Evolutionary conservation across 1,284 basidiomycete genomes (phyloP).

Genomic region (Microstroma glucosiphilum): DNA sequence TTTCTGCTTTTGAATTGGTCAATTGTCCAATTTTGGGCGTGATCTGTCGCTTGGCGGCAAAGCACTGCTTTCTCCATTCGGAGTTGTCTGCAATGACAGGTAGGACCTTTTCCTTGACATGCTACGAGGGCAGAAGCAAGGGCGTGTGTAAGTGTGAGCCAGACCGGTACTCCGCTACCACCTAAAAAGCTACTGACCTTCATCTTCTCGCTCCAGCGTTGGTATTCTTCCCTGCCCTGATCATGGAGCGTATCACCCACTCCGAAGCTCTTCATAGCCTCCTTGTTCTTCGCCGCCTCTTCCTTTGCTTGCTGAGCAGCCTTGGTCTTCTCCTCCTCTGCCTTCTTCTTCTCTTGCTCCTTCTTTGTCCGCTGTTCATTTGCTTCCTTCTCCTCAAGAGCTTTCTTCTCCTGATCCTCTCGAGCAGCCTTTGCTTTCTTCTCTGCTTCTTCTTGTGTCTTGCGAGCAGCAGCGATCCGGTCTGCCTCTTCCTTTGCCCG

Average conservation of each 20-base stretch:
- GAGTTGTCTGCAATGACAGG: conserved; percentile 65
- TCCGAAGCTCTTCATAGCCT: conserved; percentile 21
- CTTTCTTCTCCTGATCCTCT: conserved; percentile 33
- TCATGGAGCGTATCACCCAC: conserved; percentile 27
- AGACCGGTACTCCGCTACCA: too few relatives aligned
- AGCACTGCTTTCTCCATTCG: conserved; percentile 54
- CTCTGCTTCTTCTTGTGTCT: conserved; percentile 38
- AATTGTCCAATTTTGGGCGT: conserved; percentile 87
- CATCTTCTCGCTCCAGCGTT: conserved; percentile 31
- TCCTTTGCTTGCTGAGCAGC: conserved; percentile 24
- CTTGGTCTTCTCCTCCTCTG: conserved; percentile 17
- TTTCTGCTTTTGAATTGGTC: conserved; percentile 69
- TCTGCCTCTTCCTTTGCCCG: conserved; percentile 32
- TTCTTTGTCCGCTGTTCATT: conserved; percentile 14
- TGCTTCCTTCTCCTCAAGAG: conserved; percentile 34
- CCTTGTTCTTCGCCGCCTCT: conserved; percentile 11
- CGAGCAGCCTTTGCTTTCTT: conserved; percentile 26
- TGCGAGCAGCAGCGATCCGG: conserved; percentile 29
- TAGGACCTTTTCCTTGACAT: conserved; percentile 70
- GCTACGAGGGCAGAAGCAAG: conserved; percentile 49
- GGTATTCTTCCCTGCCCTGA: conserved; percentile 29
- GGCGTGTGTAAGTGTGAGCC: neutral
- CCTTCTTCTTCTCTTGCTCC: conserved; percentile 23
- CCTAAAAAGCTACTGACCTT: neutral
- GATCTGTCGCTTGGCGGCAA: conserved; percentile 68